Conservation (phyloP, 2,329 filamentous ascomycete species). For the Lachnellula arida region DNA sequence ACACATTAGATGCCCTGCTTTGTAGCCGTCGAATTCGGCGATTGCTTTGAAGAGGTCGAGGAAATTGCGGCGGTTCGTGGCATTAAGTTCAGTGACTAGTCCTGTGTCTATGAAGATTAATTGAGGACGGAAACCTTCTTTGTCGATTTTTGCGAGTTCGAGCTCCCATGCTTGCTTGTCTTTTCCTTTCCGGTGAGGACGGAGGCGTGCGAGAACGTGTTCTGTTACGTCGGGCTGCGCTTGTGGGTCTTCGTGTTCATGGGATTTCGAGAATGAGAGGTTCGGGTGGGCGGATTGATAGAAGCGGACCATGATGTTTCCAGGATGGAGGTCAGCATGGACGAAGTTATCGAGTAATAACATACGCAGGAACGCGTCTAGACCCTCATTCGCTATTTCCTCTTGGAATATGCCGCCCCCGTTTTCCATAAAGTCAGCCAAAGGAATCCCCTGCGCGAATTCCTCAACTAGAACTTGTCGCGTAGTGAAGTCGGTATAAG, state of each 20-base stretch:
- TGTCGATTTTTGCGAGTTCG: conserved; percentile 71
- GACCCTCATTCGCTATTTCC: conserved; percentile 89
- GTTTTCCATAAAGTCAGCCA: conserved; percentile 84
- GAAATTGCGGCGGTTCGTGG: conserved; percentile 82
- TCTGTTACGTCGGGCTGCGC: conserved; percentile 75
- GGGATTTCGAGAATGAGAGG: conserved; percentile 44
- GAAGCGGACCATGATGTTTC: conserved; percentile 99
- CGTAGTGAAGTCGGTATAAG: conserved; percentile 88
- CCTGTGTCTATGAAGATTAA: conserved; percentile 97
- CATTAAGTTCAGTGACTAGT: conserved; percentile 88
- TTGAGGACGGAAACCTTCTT: conserved; percentile 86
- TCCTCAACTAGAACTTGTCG: conserved; percentile 91
- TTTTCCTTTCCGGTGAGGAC: conserved; percentile 61
- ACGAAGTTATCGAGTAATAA: conserved; percentile 95
- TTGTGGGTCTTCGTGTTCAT: conserved; percentile 34
- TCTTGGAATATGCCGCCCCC: conserved; percentile 90
- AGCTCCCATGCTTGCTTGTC: conserved; percentile 66
- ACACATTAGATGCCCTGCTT: conserved; percentile 91
- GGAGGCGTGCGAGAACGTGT: conserved; percentile 73
- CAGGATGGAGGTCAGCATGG: conserved; percentile 92
- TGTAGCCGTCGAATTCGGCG: conserved; percentile 95
- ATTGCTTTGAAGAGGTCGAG: conserved; percentile 93
- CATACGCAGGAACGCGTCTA: conserved; percentile 96
- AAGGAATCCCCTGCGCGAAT: conserved; percentile 88
- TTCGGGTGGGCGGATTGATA: conserved; percentile 76